Percentiles rank a stretch among this genome's conserved stretches.
These are phyloP conservation scores for Pleurotus tuoliensis DNA, from an alignment of 768 basidiomycete genomes.

Conservation along the genomic window DNA sequence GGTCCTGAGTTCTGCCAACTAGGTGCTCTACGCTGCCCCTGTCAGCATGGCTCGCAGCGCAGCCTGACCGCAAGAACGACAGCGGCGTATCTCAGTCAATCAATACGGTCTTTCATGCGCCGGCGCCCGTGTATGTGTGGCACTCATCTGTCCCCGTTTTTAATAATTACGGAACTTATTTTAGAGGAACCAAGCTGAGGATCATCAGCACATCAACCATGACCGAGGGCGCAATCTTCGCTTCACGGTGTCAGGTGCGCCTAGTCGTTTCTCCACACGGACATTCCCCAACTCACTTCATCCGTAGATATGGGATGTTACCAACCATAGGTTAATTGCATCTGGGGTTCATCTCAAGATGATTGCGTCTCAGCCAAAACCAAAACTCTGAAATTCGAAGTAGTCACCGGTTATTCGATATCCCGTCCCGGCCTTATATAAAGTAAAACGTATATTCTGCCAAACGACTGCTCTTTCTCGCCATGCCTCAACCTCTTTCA, in stretches of 20 bases:
- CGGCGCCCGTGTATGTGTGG: constrained; percentile 30
- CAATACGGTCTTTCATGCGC: constrained; percentile 46
- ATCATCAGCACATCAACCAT: constrained; percentile 39
- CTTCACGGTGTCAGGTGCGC: constrained; percentile 41
- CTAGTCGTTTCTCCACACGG: background rate
- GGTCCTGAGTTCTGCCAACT: background rate
- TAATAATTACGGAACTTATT: background rate
- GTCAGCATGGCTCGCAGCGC: constrained; percentile 30
- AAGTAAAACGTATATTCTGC: background rate
- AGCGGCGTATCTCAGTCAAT: constrained; percentile 49
- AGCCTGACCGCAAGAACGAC: constrained; percentile 33
- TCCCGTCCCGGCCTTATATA: background rate
- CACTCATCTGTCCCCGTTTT: constrained; percentile 13
- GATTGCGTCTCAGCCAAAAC: constrained; percentile 22
- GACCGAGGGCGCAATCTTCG: constrained; percentile 36
- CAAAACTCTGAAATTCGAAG: background rate
- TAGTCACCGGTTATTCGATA: background rate
- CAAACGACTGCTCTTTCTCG: background rate
- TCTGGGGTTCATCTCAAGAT: constrained; percentile 41
- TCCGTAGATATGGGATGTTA: constrained; percentile 38
- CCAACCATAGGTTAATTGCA: constrained; percentile 36
- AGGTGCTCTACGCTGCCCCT: constrained; percentile 44
- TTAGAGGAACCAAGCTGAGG: constrained; percentile 38
- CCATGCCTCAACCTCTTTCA: background rate
- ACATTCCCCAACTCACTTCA: background rate